phyloP scores from a whole-genome alignment of 495 filamentous ascomycete genomes.

The Penicillium steckii region DNA sequence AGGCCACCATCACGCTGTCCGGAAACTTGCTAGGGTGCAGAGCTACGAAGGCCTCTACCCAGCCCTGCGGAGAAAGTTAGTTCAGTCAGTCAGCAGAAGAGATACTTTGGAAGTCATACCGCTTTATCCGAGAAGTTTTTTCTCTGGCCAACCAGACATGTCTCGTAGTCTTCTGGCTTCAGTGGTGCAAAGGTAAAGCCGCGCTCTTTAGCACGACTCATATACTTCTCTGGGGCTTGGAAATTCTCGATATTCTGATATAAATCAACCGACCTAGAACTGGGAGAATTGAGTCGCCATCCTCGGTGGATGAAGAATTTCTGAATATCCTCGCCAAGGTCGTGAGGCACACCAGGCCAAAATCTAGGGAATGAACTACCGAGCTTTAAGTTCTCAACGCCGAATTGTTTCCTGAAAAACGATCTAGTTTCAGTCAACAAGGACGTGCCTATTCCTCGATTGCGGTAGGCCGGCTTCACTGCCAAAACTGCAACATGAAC shows the following conservation, averaged over 20 bases:
- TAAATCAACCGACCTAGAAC: slow-evolving; percentile 39
- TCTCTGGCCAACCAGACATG: slow-evolving; percentile 44
- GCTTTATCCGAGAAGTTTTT: slow-evolving; percentile 41
- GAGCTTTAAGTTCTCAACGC: slow-evolving; percentile 27
- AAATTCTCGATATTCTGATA: slow-evolving; percentile 41
- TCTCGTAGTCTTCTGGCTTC: slow-evolving; percentile 35
- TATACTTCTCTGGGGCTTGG: slow-evolving; percentile 35
- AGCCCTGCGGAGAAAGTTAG: slow-evolving; percentile 31
- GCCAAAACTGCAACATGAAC: slow-evolving; percentile 42
- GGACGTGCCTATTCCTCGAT: slow-evolving; percentile 43
- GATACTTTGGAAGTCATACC: slow-evolving; percentile 21
- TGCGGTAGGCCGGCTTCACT: slow-evolving; percentile 37
- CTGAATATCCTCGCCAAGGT: slow-evolving; percentile 34
- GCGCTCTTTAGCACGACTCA: slow-evolving; percentile 29
- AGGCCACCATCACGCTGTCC: slow-evolving; percentile 45
- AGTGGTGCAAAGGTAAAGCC: slow-evolving; percentile 44
- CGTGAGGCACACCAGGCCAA: slow-evolving; percentile 47
- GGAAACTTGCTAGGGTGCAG: slow-evolving; percentile 41
- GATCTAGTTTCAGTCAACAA: slow-evolving; percentile 35
- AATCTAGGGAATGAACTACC: slow-evolving; percentile 49
- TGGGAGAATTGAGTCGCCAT: slow-evolving; percentile 30
- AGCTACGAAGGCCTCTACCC: slow-evolving; percentile 46
- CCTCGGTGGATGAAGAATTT: slow-evolving; percentile 49
- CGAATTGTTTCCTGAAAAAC: slow-evolving; percentile 27
- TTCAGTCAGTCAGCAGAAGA: neutral